Evolutionary conservation across 805 yeast species (phyloP).

Genomic region (Pichia paraexigua): DNA sequence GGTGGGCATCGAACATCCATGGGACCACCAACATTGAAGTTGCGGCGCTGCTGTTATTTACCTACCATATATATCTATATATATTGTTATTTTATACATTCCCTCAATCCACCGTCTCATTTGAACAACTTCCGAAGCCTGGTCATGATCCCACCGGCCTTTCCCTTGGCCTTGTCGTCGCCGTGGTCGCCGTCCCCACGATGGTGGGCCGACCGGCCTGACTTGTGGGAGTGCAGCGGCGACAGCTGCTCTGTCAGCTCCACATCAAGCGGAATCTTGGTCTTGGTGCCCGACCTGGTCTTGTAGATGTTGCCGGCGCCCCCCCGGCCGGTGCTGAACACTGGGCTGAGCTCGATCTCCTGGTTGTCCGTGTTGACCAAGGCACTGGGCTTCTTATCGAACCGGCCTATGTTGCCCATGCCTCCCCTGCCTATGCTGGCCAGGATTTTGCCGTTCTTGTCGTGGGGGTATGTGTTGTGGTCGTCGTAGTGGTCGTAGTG

Average conservation of each 20-base stretch:
- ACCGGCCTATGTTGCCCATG: conserved; percentile 41
- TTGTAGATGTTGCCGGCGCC: conserved; percentile 44
- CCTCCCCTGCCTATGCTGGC: conserved; percentile 55
- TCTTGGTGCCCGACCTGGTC: conserved; percentile 1
- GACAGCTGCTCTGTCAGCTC: conserved; percentile 38
- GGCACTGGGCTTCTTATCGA: conserved; percentile 38
- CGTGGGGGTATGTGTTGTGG: conserved; percentile 17
- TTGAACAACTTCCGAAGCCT: conserved; percentile 1
- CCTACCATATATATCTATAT: too few species aligned
- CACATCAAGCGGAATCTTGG: conserved; percentile 30
- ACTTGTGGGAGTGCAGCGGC: conserved; percentile 20
- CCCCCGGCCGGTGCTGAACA: conserved; percentile 48
- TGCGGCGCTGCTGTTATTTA: too few species aligned
- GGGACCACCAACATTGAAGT: conserved; percentile 29
- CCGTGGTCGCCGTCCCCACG: conserved; percentile 1
- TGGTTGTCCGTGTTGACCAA: conserved; percentile 28
- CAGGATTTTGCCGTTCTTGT: conserved; percentile 28
- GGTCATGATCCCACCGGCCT: not conserved
- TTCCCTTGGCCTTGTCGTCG: not conserved
- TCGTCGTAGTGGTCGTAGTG: too few species aligned
- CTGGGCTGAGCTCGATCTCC: conserved; percentile 32
- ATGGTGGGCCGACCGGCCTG: not conserved
- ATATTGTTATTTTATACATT: not conserved
- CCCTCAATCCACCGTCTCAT: not conserved
- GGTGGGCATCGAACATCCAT: conserved; percentile 41